Evolutionary conservation across 331 rosid species (phyloP).

Genomic region (Saraca asoca): DNA sequence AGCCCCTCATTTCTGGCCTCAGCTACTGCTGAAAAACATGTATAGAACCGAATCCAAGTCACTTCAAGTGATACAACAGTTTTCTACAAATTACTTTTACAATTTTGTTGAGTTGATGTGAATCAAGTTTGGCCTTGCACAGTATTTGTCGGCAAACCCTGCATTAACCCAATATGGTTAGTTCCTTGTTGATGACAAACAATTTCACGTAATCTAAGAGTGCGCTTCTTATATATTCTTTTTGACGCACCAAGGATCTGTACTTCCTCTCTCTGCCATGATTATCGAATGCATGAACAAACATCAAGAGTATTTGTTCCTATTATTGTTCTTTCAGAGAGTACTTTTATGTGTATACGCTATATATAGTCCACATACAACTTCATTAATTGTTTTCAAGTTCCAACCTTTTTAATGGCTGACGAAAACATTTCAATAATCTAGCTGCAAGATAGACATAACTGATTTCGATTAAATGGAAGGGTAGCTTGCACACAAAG

Average conservation of each 20-base stretch:
- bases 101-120: slow-evolving; percentile 20
- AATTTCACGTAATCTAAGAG: not conserved
- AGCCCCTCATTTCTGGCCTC: not conserved
- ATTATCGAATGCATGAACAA: slow-evolving; percentile 14
- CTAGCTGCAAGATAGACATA: too few relatives aligned
- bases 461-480: too few relatives aligned
- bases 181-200: not conserved
- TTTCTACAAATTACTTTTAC: slow-evolving; percentile 10
- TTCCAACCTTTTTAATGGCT: too few relatives aligned
- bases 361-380: too few relatives aligned
- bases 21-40: not conserved
- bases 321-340: slow-evolving; percentile 17
- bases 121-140: slow-evolving; percentile 8
- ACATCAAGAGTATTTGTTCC: slow-evolving; percentile 10
- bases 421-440: too few relatives aligned
- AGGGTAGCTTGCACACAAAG: too few relatives aligned
- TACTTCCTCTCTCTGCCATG: slow-evolving; percentile 34
- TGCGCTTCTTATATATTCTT: not conserved
- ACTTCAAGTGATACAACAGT: slow-evolving; percentile 8
- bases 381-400: too few relatives aligned
- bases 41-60: slow-evolving; percentile 6
- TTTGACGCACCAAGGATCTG: not conserved
- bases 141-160: slow-evolving; percentile 52
- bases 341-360: not conserved
- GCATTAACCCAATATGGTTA: slow-evolving; percentile 30